Percentiles rank a stretch among this genome's conserved stretches.
These are phyloP conservation scores for Atractiella rhizophila DNA, from an alignment of 768 basidiomycete species.

Conservation along the genomic window DNA sequence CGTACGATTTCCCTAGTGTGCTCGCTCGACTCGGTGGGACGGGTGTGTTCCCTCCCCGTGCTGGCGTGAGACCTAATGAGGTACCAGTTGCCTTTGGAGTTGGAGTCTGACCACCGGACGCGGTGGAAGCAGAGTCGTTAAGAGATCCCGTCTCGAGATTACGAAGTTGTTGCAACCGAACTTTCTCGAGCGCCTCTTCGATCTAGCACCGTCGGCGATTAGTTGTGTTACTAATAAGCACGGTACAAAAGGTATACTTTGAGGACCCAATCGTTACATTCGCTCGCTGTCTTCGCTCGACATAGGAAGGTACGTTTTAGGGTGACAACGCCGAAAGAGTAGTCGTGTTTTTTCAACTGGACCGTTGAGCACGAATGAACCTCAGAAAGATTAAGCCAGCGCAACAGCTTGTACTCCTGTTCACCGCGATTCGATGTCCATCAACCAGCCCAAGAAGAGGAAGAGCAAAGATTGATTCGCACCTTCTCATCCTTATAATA, in stretches of 20 bases:
- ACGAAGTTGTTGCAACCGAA: too few species aligned
- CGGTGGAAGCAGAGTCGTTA: not conserved
- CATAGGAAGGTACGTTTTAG: constrained; percentile 73
- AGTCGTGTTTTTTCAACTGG: constrained; percentile 59
- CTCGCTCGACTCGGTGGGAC: too few species aligned
- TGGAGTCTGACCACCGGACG: too few species aligned
- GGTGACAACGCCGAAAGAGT: constrained; percentile 79
- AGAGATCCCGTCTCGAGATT: too few species aligned
- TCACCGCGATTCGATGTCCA: not conserved
- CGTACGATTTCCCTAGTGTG: too few species aligned
- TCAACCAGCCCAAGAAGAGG: not conserved
- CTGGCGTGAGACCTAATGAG: not conserved
- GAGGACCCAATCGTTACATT: constrained; percentile 56
- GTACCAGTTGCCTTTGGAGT: not conserved
- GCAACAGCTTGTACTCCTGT: constrained; percentile 65
- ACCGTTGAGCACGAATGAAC: constrained; percentile 76
- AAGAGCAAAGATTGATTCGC: constrained; percentile 1
- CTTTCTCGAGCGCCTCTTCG: not conserved
- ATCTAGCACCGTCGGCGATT: not conserved
- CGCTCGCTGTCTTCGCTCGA: constrained; percentile 44
- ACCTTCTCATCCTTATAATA: constrained; percentile 82
- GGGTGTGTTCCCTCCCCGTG: too few species aligned
- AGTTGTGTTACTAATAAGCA: not conserved
- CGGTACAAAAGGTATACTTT: constrained; percentile 6
- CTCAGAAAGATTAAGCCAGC: constrained; percentile 59